Base-by-base conservation (phyloP, 805 yeast species). In the Saturnispora dispora region DNA sequence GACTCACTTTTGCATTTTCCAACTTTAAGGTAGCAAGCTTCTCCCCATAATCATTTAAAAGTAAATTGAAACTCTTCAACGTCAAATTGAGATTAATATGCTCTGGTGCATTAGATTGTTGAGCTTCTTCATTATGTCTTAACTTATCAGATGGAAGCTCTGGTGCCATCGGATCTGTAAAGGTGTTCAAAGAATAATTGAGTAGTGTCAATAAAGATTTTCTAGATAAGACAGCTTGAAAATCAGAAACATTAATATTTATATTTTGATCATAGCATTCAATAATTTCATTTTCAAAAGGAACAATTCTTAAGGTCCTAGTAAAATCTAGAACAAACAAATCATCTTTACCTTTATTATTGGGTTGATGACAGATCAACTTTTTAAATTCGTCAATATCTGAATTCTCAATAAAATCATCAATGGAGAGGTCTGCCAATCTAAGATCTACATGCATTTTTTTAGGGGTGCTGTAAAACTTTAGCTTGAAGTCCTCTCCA, bases 151-250 rank as follows among this genome's bases (percentile, higher is more conserved):
- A 83, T 0, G 88, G 86, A 1, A 81, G 70, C 42, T 79, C 81
- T 5, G 78, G 78, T 1, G 85, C 82, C 55, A 79, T 76, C 0
- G 96, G 96, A 65, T 83, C 83, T 0, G 96, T 85, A 63, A 93
- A 93, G 0, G 98, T 93, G 44, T 88, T 85, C 60, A 90, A 70
- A 2, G 85, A 73, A 63, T 83, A 93, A 63, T 89, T 91, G 56
- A 91, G 67, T 13, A 93, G 69, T 1, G 95, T 84, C 54, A 93
- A 71, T 15, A 86, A 67, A 1, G 95, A 85, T 60, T 80, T 85
- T 46, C 97, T 79, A 0, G 95, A 81, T 6, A 90, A 67, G 2
- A 86, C 83, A 36, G 85, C 74, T 55, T 79, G 79, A 50, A 93
- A 77, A 13, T 95, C 88, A 0, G 96, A 88, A 67, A 93, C 75